Percentiles rank a stretch among this genome's conserved stretches.
phyloP scores from a whole-genome alignment of 2,329 filamentous ascomycete species.

The Tricladium varicosporioides region DNA sequence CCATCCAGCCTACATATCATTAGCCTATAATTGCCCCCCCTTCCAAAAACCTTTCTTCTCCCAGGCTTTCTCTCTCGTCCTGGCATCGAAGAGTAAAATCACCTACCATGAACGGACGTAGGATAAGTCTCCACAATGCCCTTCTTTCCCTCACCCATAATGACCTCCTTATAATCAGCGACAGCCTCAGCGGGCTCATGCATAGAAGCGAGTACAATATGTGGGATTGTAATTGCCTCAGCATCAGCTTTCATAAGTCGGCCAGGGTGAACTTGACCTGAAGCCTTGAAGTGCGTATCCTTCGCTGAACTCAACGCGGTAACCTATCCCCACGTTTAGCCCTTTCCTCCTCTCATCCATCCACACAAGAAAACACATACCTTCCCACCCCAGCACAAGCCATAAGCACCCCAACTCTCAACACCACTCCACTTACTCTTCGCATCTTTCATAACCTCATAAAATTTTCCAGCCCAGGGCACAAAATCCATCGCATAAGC shows the following conservation, averaged over 20 bases:
- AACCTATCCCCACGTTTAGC: conserved; percentile 13
- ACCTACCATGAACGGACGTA: conserved; percentile 4
- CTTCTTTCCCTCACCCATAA: conserved; percentile 41
- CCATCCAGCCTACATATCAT: conserved; percentile 47
- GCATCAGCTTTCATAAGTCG: conserved; percentile 38
- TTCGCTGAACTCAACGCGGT: conserved; percentile 17
- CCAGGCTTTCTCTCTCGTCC: conserved; percentile 19
- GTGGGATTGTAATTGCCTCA: conserved; percentile 43
- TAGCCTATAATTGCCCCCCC: conserved; percentile 31
- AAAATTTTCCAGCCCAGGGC: neutral
- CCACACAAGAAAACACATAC: conserved; percentile 9
- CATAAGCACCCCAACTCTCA: conserved; percentile 38
- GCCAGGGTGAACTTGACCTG: conserved; percentile 30
- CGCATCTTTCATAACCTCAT: conserved; percentile 32
- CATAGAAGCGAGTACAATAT: conserved; percentile 49
- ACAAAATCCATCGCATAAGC: conserved; percentile 9
- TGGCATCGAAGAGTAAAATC: conserved; percentile 33
- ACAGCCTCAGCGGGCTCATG: conserved; percentile 45
- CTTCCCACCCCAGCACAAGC: conserved; percentile 33
- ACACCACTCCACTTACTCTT: conserved; percentile 51
- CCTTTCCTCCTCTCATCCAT: neutral
- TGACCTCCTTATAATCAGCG: conserved; percentile 40
- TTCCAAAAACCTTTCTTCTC: too few relatives aligned
- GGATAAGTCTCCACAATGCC: conserved; percentile 26
- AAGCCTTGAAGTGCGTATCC: conserved; percentile 22